Evolutionary conservation across 2,329 filamentous ascomycete species (phyloP), one percentile per base, ranked within the genome.

Genomic region (Cladophialophora chaetospira): DNA sequence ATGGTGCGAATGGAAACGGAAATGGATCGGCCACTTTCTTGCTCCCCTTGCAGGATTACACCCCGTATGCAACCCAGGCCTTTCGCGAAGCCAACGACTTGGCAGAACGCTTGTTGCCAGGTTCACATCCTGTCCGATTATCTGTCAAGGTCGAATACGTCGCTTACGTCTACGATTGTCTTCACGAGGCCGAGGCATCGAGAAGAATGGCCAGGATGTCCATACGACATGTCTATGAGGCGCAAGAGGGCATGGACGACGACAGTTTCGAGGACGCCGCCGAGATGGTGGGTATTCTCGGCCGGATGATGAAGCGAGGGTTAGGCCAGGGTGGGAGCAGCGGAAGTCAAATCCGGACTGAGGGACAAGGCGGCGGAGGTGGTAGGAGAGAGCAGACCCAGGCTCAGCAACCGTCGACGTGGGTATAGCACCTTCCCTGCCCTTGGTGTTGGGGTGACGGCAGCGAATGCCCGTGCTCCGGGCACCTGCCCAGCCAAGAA

Each of bases 221-320:
- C 2, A 94, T 97, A 59, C 82, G 88, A 38, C 91, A 96, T 66
- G 93, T 97, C 1, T 97, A 97, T 69, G 88, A 91, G 55, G 91
- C 91, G 1, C 86, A 88, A 51, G 92, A 97, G 72, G 90, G 89
- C 17, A 93, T 97, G 85, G 90, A 95, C 57, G 92, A 97, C 68
- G 91, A 95, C 64, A 95, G 94, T 78, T 99, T 97, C 70, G 85
- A 88, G 63, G 94, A 97, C 71, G 91, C 92, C 0, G 91, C 91
- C 56, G 88, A 93, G 67, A 80, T 97, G 10, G 92, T 97, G 6
- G 88, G 88, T 1, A 86, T 94, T 0, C 73, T 97, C 1, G 91
- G 90, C 5, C 89, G 87, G 68, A 94, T 97, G 86, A 90, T 92
- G 82, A 92, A 88, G 73, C 83, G 91, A 47, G 88, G 88, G 1